Conservation (phyloP, 768 basidiomycete species). For the Suillus fuscotomentosus region DNA sequence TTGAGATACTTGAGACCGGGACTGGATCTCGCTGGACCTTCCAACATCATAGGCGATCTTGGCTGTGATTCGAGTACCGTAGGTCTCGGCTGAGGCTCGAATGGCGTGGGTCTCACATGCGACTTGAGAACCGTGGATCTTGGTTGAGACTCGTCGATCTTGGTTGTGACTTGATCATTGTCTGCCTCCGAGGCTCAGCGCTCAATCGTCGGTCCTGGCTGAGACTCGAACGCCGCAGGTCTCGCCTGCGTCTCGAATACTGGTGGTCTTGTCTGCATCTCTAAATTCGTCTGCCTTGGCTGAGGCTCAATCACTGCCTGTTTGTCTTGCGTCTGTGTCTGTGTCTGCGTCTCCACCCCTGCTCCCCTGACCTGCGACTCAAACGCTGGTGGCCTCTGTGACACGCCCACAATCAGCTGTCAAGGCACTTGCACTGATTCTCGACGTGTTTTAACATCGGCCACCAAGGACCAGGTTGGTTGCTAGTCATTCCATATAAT, state of each 20-base stretch:
- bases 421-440: too few relatives aligned
- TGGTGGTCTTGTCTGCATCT: not conserved
- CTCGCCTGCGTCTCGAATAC: not conserved
- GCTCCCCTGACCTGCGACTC: not conserved
- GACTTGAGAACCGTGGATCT: not conserved
- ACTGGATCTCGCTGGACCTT: slow-evolving; percentile 9
- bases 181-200: not conserved
- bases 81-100: not conserved
- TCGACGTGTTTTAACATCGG: too few relatives aligned
- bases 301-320: not conserved
- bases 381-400: not conserved
- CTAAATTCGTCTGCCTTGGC: not conserved
- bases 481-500: too few relatives aligned
- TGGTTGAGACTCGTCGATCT: not conserved
- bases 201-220: not conserved
- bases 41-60: not conserved
- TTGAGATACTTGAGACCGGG: slow-evolving; percentile 18
- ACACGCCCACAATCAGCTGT: too few relatives aligned
- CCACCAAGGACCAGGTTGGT: too few relatives aligned
- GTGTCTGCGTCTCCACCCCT: not conserved
- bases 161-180: not conserved
- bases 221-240: not conserved
- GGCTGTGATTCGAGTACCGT: not conserved
- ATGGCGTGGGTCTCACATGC: not conserved
- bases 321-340: not conserved